Conservation (phyloP, 257 asterid species). For the Fraxinus americana region DNA sequence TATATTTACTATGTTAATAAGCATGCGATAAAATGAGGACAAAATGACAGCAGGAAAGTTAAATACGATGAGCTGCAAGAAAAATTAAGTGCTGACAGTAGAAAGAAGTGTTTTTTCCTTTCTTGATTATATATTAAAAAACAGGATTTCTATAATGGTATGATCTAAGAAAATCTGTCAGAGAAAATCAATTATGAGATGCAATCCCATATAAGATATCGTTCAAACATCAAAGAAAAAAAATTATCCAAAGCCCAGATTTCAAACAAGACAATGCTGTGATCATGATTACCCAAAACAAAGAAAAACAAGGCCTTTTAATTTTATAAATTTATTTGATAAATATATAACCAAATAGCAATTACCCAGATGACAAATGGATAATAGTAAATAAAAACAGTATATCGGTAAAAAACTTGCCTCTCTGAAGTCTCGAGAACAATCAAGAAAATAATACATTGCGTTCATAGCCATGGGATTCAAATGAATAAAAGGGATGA, state of each 20-base stretch:
- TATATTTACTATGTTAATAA: background rate
- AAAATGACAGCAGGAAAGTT: background rate
- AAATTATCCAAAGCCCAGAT: background rate
- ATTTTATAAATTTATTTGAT: background rate
- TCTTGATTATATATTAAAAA: background rate
- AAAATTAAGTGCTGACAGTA: too few species aligned
- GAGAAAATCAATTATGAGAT: constrained; percentile 4
- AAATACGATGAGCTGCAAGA: background rate
- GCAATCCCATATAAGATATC: constrained; percentile 27
- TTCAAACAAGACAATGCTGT: constrained; percentile 20
- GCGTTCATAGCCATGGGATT: background rate
- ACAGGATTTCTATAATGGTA: background rate
- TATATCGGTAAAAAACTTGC: background rate
- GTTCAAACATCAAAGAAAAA: constrained; percentile 28
- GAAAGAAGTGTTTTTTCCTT: background rate
- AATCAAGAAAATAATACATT: background rate
- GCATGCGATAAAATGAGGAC: background rate
- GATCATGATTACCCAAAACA: constrained; percentile 15
- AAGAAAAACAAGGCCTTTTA: background rate
- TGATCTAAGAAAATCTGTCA: background rate
- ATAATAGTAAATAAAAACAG: background rate
- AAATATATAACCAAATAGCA: constrained; percentile 6
- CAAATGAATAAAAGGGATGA: background rate
- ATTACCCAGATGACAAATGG: constrained; percentile 25
- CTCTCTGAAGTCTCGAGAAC: constrained; percentile 18